Evolutionary conservation across 2,329 filamentous ascomycete genomes (phyloP).

Genomic region (Didymella segeticola): DNA sequence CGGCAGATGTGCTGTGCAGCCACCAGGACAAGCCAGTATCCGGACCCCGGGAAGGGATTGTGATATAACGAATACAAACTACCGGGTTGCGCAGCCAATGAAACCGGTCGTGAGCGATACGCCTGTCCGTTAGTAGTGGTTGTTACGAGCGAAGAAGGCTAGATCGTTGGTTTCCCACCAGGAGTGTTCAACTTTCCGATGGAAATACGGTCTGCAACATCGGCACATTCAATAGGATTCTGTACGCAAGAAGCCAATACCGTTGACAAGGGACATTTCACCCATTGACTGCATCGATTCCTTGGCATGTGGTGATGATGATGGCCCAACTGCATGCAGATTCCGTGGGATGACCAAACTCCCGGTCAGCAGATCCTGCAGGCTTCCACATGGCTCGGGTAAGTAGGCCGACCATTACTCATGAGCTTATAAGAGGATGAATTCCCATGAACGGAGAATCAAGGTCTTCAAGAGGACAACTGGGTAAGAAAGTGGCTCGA

Average conservation of each 20-base stretch:
- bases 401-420: not conserved
- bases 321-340: constrained; percentile 1
- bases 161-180: not conserved
- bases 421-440: too few species aligned
- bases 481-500: not conserved
- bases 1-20: constrained; percentile 11
- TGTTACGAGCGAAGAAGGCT: not conserved
- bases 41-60: not conserved
- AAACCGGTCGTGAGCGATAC: not conserved
- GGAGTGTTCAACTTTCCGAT: not conserved
- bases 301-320: constrained; percentile 8
- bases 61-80: not conserved
- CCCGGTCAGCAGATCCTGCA: constrained; percentile 5
- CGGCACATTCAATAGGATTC: not conserved
- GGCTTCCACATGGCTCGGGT: not conserved
- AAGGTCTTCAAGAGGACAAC: not conserved
- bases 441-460: too few species aligned
- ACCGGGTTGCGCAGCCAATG: constrained; percentile 1
- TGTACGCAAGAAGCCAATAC: not conserved
- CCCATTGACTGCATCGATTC: not conserved
- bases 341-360: not conserved
- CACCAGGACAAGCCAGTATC: not conserved
- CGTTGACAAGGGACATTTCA: not conserved
- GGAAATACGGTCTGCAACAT: not conserved
- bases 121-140: not conserved